Evolutionary conservation across 1,139 yeast species (phyloP), one percentile per base, ranked within the genome.

Genomic region (Hyphopichia wangnamkhiaoensis): DNA sequence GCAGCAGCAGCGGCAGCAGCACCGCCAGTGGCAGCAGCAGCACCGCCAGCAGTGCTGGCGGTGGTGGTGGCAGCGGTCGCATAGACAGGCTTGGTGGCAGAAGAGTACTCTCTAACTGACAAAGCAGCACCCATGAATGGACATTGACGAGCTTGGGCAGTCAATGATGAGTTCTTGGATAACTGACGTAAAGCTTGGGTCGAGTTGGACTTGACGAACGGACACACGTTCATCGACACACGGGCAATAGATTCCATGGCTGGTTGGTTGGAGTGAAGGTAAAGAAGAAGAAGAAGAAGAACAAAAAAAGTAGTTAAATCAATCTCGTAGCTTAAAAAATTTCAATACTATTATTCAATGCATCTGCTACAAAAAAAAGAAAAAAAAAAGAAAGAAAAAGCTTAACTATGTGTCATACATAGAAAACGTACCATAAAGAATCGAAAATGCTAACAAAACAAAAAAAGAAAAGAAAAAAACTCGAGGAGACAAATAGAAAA

Each of bases 71-170:
- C 61, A 32, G 80, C 76, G 37, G 79, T 74, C 25, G 85, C 84
- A 33, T 58, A 61, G 31, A 56, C 73, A 3, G 82, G 74, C 49
- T 71, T 70, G 28, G 84, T 62, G 37, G 87, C 76, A 25, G 80
- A 65, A n/a, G 86, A 76, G 56, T 82, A 82, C 26, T 53, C 50
- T 59, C 79, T 71, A 43, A 58, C 56, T 29, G 55, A 66, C 51
- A 90, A 65, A 33, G 96, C 96, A 41, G 82, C 81, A 28, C 88
- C 87, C 87, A 90, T 86, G 45, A 89, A 85, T 16, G 98, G 97
- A 64, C 97, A 91, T 48, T 76, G 78, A 35, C 78, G 67, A 40
- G 96, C 96, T 49, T 82, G 80, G 39, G 64, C 55, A 29, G 79
- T 74, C 54, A 88, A 74, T 7, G 82, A 63, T 14, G 69, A 55